Conservation (phyloP, 148 eudicot species). For the Persicaria maculosa region DNA sequence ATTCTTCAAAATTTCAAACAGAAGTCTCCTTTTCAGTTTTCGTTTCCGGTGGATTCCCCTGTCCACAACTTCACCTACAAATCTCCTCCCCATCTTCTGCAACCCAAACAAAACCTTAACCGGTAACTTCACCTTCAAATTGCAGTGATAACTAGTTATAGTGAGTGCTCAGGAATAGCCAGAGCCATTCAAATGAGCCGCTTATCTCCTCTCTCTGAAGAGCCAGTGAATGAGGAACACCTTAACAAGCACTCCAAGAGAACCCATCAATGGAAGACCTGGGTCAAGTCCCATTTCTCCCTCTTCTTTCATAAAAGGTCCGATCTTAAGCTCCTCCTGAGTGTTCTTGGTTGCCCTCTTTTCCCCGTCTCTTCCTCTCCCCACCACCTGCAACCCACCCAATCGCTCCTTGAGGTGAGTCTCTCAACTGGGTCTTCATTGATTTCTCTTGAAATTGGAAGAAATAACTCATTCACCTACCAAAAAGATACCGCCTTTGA, state of each 20-base stretch:
- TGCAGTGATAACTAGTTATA: background rate
- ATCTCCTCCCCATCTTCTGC: background rate
- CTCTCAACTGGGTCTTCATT: background rate
- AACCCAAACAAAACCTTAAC: background rate
- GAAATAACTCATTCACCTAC: too few species aligned
- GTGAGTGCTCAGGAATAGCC: background rate
- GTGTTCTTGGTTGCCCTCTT: slow-evolving; percentile 95
- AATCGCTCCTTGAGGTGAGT: slow-evolving; percentile 37
- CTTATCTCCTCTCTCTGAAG: slow-evolving; percentile 16
- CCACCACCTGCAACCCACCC: slow-evolving; percentile 15
- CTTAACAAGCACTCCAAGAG: slow-evolving; percentile 34
- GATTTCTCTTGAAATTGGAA: background rate
- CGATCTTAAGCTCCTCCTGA: slow-evolving; percentile 66
- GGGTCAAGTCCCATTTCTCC: slow-evolving; percentile 50
- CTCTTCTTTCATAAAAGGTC: slow-evolving; percentile 55
- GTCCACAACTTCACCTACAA: slow-evolving; percentile 5
- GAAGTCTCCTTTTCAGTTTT: background rate
- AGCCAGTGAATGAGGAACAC: slow-evolving; percentile 41
- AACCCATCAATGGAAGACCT: slow-evolving; percentile 46
- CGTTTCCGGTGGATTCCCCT: background rate
- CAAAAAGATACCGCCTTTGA: too few species aligned
- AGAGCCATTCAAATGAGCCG: slow-evolving; percentile 13
- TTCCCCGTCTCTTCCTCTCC: slow-evolving; percentile 53
- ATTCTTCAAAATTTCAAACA: background rate
- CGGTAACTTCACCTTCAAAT: too few species aligned